phyloP scores from a whole-genome alignment of 257 asterid species.

The Pogostemon cablin region DNA sequence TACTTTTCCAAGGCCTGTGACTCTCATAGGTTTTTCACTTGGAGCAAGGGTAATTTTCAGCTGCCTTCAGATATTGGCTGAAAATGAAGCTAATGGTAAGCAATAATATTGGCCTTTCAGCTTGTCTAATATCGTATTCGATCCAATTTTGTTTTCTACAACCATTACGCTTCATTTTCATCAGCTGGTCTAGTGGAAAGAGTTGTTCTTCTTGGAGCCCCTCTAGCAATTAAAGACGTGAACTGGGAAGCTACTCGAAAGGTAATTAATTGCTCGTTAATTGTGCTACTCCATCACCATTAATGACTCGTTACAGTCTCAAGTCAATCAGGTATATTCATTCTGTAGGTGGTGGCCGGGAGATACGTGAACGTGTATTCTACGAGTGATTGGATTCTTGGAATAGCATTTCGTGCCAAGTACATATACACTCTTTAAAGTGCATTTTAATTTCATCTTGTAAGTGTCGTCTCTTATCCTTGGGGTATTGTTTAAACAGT shows the following conservation, averaged over 20 bases:
- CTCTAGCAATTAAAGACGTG: slow-evolving; percentile 72
- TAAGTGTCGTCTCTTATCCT: too few species aligned
- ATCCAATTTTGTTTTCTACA: not conserved
- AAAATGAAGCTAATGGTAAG: slow-evolving; percentile 62
- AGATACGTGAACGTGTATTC: slow-evolving; percentile 86
- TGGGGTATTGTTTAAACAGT: slow-evolving; percentile 46
- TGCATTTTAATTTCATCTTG: not conserved
- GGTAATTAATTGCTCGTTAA: slow-evolving; percentile 41
- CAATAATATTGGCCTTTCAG: slow-evolving; percentile 1
- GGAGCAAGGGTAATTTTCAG: slow-evolving; percentile 93
- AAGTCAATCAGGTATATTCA: not conserved
- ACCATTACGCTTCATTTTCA: slow-evolving; percentile 27
- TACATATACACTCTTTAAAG: slow-evolving; percentile 34
- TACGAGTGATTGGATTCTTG: slow-evolving; percentile 94
- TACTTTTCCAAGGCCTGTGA: slow-evolving; percentile 82
- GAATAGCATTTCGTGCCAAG: slow-evolving; percentile 95
- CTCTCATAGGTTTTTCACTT: slow-evolving; percentile 93
- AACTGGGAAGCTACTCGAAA: slow-evolving; percentile 94
- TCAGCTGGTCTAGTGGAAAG: slow-evolving; percentile 88
- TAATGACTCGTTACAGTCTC: slow-evolving; percentile 19
- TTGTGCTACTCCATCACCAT: not conserved
- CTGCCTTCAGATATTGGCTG: slow-evolving; percentile 85
- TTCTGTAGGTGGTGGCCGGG: slow-evolving; percentile 89
- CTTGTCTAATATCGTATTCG: too few species aligned
- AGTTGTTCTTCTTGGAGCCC: slow-evolving; percentile 96